Conservation (phyloP, 345 rosid genomes). For the Camelina hispida region DNA sequence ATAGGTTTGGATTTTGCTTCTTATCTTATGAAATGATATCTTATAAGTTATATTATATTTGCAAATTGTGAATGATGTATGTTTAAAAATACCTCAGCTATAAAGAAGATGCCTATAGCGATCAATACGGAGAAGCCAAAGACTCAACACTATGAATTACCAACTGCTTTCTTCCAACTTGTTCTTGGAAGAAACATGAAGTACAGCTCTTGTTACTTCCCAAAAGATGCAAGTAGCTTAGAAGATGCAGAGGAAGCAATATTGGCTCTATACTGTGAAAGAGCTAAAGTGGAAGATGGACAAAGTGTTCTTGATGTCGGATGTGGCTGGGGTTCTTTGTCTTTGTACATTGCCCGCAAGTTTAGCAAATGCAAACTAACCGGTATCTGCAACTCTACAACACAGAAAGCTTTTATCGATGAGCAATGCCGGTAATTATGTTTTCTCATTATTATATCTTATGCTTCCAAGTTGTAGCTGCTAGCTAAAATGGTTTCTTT, state of each 20-base stretch:
- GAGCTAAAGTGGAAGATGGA: slow-evolving; percentile 72
- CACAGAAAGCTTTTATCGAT: slow-evolving; percentile 70
- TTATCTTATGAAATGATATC: neutral
- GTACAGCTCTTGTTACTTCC: slow-evolving; percentile 85
- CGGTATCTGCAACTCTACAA: slow-evolving; percentile 83
- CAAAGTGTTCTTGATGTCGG: slow-evolving; percentile 83
- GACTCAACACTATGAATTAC: slow-evolving; percentile 81
- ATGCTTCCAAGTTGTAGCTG: neutral
- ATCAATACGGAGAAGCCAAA: slow-evolving; percentile 69
- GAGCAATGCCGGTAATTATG: slow-evolving; percentile 64
- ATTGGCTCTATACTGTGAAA: slow-evolving; percentile 76
- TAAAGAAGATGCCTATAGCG: slow-evolving; percentile 83
- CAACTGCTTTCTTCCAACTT: slow-evolving; percentile 84
- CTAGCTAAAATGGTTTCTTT: neutral
- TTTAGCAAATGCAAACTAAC: slow-evolving; percentile 69
- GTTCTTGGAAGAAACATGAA: slow-evolving; percentile 78
- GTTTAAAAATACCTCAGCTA: slow-evolving; percentile 39
- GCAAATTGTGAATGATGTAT: neutral
- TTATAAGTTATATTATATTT: too few relatives aligned
- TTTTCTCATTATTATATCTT: neutral
- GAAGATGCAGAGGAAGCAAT: slow-evolving; percentile 85
- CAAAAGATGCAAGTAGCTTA: slow-evolving; percentile 55
- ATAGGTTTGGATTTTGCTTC: slow-evolving; percentile 9
- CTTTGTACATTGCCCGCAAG: slow-evolving; percentile 70
- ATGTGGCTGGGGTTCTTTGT: slow-evolving; percentile 94